phyloP scores from a whole-genome alignment of 805 yeast species.

The Barnettozyma vustinii region DNA sequence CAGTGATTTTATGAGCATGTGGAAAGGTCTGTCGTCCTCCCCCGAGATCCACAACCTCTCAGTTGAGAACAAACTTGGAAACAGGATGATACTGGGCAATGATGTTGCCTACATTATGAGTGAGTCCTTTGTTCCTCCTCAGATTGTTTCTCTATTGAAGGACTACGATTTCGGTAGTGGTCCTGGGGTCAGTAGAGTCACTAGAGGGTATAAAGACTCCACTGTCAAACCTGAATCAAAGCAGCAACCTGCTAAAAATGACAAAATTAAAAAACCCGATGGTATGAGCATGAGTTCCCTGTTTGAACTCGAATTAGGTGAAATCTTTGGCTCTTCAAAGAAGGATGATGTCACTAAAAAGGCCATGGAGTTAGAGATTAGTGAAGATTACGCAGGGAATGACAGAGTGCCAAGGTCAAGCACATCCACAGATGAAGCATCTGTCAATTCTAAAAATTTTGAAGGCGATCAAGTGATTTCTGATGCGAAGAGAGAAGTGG shows the following conservation, averaged over 20 bases:
- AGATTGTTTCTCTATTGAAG: constrained; percentile 31
- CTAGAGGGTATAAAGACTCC: constrained; percentile 40
- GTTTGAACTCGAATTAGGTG: constrained; percentile 19
- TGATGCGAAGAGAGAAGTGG: constrained; percentile 46
- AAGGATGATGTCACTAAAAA: constrained; percentile 31
- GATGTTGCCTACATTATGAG: constrained; percentile 44
- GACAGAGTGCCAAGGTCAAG: constrained; percentile 30
- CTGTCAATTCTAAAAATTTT: not conserved
- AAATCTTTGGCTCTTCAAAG: constrained; percentile 21
- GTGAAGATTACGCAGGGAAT: constrained; percentile 41
- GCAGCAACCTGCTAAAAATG: not conserved
- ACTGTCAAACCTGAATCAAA: not conserved
- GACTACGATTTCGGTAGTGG: constrained; percentile 26
- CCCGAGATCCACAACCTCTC: constrained; percentile 12
- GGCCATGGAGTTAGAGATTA: constrained; percentile 47
- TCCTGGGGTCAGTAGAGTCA: constrained; percentile 44
- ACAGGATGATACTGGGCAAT: constrained; percentile 34
- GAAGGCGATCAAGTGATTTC: constrained; percentile 17
- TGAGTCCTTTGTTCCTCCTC: constrained; percentile 35
- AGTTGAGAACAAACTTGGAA: constrained; percentile 28
- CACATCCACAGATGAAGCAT: not conserved
- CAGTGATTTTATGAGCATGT: constrained; percentile 1
- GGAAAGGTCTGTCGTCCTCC: not conserved
- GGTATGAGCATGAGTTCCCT: constrained; percentile 9
- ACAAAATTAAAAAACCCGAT: not conserved